Percentiles rank a stretch among this genome's conserved stretches.
Evolutionary conservation across 345 rosid species (phyloP).

Genomic region (thale cress (Arabidopsis thaliana)): DNA sequence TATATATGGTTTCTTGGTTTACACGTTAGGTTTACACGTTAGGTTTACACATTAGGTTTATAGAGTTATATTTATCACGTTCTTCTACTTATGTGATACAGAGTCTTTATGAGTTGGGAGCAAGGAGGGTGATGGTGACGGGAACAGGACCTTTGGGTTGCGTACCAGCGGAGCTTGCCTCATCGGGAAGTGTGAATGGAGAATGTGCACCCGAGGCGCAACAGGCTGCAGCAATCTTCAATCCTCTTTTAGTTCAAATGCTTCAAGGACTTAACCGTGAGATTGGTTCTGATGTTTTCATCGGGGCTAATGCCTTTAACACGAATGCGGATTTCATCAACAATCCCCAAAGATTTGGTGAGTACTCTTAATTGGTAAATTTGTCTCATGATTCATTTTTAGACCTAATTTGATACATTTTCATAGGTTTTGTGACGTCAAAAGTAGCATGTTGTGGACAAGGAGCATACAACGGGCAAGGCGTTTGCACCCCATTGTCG

Average conservation of each 20-base stretch:
- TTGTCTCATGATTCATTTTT: not conserved
- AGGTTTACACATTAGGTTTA: too few relatives aligned
- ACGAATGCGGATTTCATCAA: constrained; percentile 62
- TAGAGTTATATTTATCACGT: too few relatives aligned
- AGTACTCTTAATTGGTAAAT: constrained; percentile 3
- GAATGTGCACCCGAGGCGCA: constrained; percentile 72
- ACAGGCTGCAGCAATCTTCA: constrained; percentile 66
- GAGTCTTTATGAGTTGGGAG: constrained; percentile 70
- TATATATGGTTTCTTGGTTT: not conserved
- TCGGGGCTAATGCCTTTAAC: constrained; percentile 57
- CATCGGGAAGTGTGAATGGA: constrained; percentile 56
- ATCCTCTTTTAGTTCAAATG: constrained; percentile 67
- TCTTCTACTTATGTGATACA: constrained; percentile 20
- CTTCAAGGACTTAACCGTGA: constrained; percentile 57
- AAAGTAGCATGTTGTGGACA: constrained; percentile 74
- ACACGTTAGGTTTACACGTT: constrained; percentile 12
- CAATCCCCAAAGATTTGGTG: constrained; percentile 70
- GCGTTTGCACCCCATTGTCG: constrained; percentile 62
- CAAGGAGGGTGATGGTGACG: constrained; percentile 71
- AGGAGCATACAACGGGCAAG: constrained; percentile 73
- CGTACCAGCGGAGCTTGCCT: constrained; percentile 71
- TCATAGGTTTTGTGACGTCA: constrained; percentile 63
- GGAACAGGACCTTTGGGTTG: constrained; percentile 89
- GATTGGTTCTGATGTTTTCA: constrained; percentile 60
- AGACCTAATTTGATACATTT: not conserved